Evolutionary conservation across 1,139 yeast genomes (phyloP).

Genomic region (Suhomyces wounanorum): DNA sequence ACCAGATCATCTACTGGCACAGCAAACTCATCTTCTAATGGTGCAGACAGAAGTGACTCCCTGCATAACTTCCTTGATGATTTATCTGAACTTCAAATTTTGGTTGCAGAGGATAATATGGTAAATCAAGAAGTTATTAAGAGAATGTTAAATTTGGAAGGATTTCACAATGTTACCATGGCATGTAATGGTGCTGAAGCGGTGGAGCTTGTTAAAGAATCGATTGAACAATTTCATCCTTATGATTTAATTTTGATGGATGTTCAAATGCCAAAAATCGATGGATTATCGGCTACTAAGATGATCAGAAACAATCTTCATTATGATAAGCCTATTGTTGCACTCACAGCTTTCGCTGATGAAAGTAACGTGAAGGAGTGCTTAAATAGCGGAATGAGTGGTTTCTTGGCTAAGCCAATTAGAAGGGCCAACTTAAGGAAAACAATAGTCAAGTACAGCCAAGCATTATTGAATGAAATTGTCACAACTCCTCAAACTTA

Average conservation of each 20-base stretch:
- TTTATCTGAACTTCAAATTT: constrained; percentile 51
- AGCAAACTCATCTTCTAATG: constrained; percentile 41
- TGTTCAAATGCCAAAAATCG: constrained; percentile 93
- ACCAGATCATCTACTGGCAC: constrained; percentile 60
- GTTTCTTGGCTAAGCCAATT: constrained; percentile 85
- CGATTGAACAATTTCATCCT: constrained; percentile 38
- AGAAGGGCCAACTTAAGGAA: constrained; percentile 66
- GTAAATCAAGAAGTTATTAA: constrained; percentile 91
- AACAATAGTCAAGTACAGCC: constrained; percentile 49
- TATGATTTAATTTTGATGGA: constrained; percentile 87
- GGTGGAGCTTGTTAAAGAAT: constrained; percentile 58
- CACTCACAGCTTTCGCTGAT: constrained; percentile 93
- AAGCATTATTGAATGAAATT: constrained; percentile 26
- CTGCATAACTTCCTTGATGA: constrained; percentile 28
- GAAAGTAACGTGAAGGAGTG: constrained; percentile 80
- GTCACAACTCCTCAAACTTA: constrained; percentile 31
- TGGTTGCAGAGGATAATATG: constrained; percentile 93
- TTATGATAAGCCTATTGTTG: constrained; percentile 78
- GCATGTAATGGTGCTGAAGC: constrained; percentile 95
- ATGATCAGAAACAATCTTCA: constrained; percentile 66
- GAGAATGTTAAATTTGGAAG: constrained; percentile 81
- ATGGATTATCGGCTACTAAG: constrained; percentile 82
- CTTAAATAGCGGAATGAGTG: constrained; percentile 81
- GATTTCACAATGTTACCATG: constrained; percentile 65
- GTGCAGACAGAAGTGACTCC: constrained; percentile 21